Evolutionary conservation across 306 rosid species (phyloP).

Genomic region (Mucuna pruriens): DNA sequence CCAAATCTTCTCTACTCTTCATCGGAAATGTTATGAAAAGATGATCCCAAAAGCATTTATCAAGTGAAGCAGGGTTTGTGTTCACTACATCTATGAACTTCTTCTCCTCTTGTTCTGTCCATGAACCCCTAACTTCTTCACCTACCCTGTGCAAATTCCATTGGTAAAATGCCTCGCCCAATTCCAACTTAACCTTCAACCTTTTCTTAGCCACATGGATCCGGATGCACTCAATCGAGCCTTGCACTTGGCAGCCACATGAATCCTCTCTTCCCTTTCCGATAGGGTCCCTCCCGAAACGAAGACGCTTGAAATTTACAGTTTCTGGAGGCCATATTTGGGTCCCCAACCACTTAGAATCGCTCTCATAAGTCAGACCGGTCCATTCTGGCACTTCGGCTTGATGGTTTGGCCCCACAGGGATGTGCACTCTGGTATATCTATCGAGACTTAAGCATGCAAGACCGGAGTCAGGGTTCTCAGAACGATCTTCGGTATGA

Average conservation of each 20-base stretch:
- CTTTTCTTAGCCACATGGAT: slow-evolving; percentile 76
- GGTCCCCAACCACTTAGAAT: slow-evolving; percentile 81
- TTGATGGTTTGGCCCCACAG: slow-evolving; percentile 66
- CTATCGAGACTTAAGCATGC: slow-evolving; percentile 32
- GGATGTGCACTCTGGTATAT: slow-evolving; percentile 42
- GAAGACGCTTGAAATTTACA: slow-evolving; percentile 36
- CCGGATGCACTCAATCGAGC: slow-evolving; percentile 71
- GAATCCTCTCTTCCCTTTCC: slow-evolving; percentile 78
- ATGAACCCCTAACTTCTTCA: slow-evolving; percentile 67
- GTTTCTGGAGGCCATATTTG: slow-evolving; percentile 70
- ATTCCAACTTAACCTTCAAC: slow-evolving; percentile 64
- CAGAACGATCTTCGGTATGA: slow-evolving; percentile 31
- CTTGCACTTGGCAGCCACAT: slow-evolving; percentile 71
- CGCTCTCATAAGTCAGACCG: slow-evolving; percentile 55
- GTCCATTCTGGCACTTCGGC: slow-evolving; percentile 78
- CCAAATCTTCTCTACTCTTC: slow-evolving; percentile 74
- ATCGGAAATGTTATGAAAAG: slow-evolving; percentile 58
- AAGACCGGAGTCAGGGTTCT: slow-evolving; percentile 42
- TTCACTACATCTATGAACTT: slow-evolving; percentile 61
- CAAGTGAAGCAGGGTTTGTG: slow-evolving; percentile 61
- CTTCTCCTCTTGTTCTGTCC: slow-evolving; percentile 72
- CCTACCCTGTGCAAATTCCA: slow-evolving; percentile 80
- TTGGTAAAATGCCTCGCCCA: slow-evolving; percentile 67
- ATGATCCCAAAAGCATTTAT: slow-evolving; percentile 62
- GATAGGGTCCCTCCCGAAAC: slow-evolving; percentile 70